Base-by-base conservation (phyloP, 192 early-diverging fungal genomes). In the Thoreauomyces humboldtii region DNA sequence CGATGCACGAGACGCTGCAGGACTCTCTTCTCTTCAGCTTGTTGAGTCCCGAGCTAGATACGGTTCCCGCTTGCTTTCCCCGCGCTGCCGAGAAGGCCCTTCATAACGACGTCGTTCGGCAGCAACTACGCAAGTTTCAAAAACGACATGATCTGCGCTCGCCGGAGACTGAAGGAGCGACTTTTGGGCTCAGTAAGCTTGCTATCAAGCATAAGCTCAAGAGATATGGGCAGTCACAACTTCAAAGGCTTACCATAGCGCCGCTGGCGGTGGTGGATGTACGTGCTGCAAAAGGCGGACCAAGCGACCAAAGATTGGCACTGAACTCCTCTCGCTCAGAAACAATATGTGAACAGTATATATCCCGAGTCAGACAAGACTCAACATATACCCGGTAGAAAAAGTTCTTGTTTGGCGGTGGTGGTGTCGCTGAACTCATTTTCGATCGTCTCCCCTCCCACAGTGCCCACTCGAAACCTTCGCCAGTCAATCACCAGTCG, bases 231-330 rank as follows among this genome's bases (percentile, higher is more conserved):
- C 50, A 69, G 34, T 63, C 69, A 19, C 71, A 69, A 27, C 67
- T 73, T 43, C 69, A 77, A 25, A 37, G 65, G 44, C 52, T 77
- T 36, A 62, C 68, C 12, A 44, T 77, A 14, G 67, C 70, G 37
- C 72, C 71, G 5, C 43, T 77, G 15, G 71, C 70, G 0, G 43
- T 54, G 11, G 48, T 76, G 4, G 70, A 76, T 51, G 73, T 71
- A 37, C 68, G 71, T 67, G n/a, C n/a, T n/a, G n/a, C n/a, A n/a
- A n/a, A n/a, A n/a, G n/a, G n/a, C n/a, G n/a, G n/a, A n/a, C n/a
- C n/a, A n/a, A n/a, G n/a, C n/a, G n/a, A n/a, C n/a, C n/a, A n/a
- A n/a, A n/a, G n/a, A n/a, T n/a, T 31, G 25, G 9, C 24, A 2
- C 5, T 27, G 17, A 53, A 7, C 51, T 53, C 25, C 17, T 6